Evolutionary conservation across 306 rosid species (phyloP).

Genomic region (Fragaria iinumae): DNA sequence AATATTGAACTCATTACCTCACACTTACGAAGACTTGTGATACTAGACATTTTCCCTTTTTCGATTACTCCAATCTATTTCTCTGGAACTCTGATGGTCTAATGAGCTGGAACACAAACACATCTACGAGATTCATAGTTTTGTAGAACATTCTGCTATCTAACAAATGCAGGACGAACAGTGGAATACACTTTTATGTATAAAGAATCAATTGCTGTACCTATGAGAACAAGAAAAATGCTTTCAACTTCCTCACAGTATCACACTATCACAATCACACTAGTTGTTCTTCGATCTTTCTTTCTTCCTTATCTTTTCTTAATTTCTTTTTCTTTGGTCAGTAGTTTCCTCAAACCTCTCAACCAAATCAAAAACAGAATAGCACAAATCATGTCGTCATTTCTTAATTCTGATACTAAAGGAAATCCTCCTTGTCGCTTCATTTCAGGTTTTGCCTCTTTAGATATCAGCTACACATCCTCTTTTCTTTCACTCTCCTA

Average conservation of each 20-base stretch:
- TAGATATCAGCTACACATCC: neutral
- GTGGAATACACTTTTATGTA: neutral
- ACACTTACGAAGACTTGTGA: too few species aligned
- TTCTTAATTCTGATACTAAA: neutral
- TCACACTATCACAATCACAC: neutral
- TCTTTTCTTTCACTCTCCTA: neutral
- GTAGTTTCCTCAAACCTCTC: constrained; percentile 12
- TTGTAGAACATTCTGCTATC: neutral
- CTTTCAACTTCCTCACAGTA: constrained; percentile 5
- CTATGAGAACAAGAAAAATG: neutral
- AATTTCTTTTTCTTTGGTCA: neutral
- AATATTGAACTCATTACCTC: too few species aligned
- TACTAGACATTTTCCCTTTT: too few species aligned
- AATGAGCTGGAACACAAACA: neutral
- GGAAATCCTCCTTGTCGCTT: constrained; percentile 5
- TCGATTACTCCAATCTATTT: too few species aligned
- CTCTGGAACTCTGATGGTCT: neutral
- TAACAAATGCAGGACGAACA: neutral
- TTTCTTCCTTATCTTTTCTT: neutral
- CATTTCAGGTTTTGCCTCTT: constrained; percentile 5
- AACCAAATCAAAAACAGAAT: neutral
- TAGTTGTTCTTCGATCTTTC: neutral
- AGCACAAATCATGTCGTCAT: neutral
- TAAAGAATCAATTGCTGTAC: neutral
- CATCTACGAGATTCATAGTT: neutral